Base-by-base conservation (phyloP, 2,329 filamentous ascomycete species). In the Falciphora oryzae region DNA sequence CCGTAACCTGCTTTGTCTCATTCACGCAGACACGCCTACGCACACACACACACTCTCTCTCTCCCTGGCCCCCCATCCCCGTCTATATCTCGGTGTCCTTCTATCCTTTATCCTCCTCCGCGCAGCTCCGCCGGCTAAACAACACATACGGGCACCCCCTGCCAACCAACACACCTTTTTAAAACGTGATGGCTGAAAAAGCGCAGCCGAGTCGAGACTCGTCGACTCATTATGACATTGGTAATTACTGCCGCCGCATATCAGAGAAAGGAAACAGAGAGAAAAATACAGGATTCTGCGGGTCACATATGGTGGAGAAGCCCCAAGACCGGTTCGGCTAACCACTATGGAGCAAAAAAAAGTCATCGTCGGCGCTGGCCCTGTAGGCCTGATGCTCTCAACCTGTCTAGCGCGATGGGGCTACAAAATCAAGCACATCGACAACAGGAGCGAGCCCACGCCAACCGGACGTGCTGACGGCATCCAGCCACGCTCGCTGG, bases 371-470 rank as follows among this genome's bases (percentile, higher is more conserved):
- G 93, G 93, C 68, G 93, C 93, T 65, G 93, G 93, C 22, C 93
- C 93, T 4, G 92, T 93, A 57, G 93, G 93, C 64, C 85, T 97
- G 65, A 88, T 96, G 78, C 84, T 97, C 29, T 95, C 92, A 11
- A 93, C 93, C 35, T 94, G 91, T 74, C 84, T 97, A 67, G 91
- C 92, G 66, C 84, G 93, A 79, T 97, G 93, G 92, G 93, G 93
- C 27, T 97, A 97, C 82, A 92, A 87, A 75, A 92, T 97, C 76
- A 96, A 94, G 81, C 92, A 97, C 78, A 92, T 97, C 73, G 93
- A 97, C 78, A 96, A 96, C 77, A 85, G 93, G 66, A 82, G 92
- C 2, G 90, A 94, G 72, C 93, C 93, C 22, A 97, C 93, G 16
- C 73, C 86, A 2, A 96, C 92, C 27, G 93, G 93, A 63, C 90